Evolutionary conservation across 192 early-diverging fungal species (phyloP).

Genomic region (Chytriomyces sp.): DNA sequence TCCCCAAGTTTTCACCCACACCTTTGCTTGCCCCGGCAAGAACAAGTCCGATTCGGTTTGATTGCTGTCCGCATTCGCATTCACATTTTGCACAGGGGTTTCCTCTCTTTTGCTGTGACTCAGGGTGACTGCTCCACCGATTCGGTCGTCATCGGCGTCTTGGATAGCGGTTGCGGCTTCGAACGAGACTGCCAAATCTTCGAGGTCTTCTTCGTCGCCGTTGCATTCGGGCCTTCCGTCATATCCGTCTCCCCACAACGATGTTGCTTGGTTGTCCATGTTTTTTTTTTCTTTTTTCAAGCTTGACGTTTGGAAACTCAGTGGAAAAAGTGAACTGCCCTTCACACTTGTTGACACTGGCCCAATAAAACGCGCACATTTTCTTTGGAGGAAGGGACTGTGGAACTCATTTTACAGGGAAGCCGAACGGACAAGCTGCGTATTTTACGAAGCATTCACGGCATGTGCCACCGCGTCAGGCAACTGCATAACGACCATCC

Average conservation of each 20-base stretch:
- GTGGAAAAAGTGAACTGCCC: too few relatives aligned
- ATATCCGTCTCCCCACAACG: constrained; percentile 26
- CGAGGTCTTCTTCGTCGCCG: constrained; percentile 37
- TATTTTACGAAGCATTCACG: too few relatives aligned
- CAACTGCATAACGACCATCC: too few relatives aligned
- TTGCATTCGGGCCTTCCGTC: not conserved
- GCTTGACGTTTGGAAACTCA: too few relatives aligned
- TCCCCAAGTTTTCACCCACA: constrained; percentile 62
- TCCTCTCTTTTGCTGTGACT: not conserved
- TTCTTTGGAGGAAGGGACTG: too few relatives aligned
- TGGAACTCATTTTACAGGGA: too few relatives aligned
- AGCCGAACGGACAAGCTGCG: too few relatives aligned
- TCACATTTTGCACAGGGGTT: constrained; percentile 7
- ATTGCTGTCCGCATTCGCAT: not conserved
- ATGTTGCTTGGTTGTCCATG: not conserved
- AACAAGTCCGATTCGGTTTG: constrained; percentile 33
- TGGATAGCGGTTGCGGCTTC: not conserved
- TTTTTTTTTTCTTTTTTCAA: not conserved
- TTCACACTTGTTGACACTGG: too few relatives aligned
- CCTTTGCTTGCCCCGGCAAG: constrained; percentile 52
- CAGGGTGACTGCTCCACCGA: constrained; percentile 4
- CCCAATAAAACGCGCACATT: too few relatives aligned
- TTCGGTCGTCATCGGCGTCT: constrained; percentile 16
- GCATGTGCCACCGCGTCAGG: too few relatives aligned
- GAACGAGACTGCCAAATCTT: constrained; percentile 38